Evolutionary conservation across 768 basidiomycete species (phyloP).

Genomic region (Rhodotorula toruloides): DNA sequence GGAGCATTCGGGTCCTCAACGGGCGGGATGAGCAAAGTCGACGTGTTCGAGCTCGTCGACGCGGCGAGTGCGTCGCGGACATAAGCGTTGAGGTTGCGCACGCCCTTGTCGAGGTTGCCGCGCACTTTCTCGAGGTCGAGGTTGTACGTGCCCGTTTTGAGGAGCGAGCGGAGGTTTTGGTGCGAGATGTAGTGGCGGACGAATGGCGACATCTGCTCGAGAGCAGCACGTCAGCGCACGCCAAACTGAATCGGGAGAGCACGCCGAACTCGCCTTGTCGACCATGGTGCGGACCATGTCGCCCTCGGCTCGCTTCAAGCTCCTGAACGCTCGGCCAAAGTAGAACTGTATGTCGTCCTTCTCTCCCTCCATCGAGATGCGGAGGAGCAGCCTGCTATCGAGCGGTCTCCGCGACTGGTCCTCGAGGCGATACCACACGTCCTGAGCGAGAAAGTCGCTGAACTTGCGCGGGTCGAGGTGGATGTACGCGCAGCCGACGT

Average conservation of each 20-base stretch:
- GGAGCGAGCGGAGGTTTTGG: conserved; percentile 35
- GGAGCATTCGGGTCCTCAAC: conserved; percentile 58
- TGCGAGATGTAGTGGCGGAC: conserved; percentile 52
- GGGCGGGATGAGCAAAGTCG: conserved; percentile 30
- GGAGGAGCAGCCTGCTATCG: conserved; percentile 72
- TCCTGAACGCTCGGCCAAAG: conserved; percentile 88
- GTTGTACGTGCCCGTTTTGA: conserved; percentile 41
- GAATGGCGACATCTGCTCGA: conserved; percentile 78
- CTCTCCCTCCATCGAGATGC: conserved; percentile 97
- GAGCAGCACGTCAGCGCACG: neutral
- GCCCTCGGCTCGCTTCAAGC: conserved; percentile 81
- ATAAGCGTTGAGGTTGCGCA: conserved; percentile 55
- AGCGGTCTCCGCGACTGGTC: conserved; percentile 46
- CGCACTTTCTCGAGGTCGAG: conserved; percentile 71
- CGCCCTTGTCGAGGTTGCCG: conserved; percentile 65
- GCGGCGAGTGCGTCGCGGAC: conserved; percentile 32
- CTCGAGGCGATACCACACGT: conserved; percentile 86
- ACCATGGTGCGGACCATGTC: conserved; percentile 96
- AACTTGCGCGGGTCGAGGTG: conserved; percentile 85
- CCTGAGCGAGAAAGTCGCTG: conserved; percentile 81
- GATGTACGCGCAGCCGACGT: conserved; percentile 85
- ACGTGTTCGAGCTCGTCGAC: conserved; percentile 22
- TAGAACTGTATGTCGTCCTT: conserved; percentile 97
- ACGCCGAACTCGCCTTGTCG: conserved; percentile 67
- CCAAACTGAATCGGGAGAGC: neutral